Conservation (phyloP, 139 green algal species). For the Picochlorum sp. region DNA sequence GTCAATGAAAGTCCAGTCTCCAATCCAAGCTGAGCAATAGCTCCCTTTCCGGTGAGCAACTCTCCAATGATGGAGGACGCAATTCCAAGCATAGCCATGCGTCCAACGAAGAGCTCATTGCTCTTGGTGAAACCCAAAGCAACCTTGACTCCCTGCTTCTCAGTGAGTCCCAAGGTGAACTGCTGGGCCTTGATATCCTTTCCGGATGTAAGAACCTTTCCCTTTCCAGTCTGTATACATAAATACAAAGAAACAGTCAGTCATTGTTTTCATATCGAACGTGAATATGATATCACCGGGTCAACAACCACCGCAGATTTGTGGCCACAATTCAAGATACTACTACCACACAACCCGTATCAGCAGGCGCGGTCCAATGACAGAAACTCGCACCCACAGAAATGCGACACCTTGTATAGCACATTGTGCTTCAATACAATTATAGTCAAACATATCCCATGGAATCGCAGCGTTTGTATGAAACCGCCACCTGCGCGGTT, state of each 20-base stretch:
- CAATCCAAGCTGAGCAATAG: slow-evolving; percentile 61
- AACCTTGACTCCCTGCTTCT: slow-evolving; percentile 16
- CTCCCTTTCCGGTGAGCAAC: slow-evolving; percentile 56
- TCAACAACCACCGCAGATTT: no score
- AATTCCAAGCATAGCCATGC: slow-evolving; percentile 70
- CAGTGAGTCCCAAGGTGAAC: background rate
- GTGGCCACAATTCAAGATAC: no score
- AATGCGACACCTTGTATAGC: no score
- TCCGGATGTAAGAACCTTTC: slow-evolving; percentile 1
- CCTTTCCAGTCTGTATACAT: background rate
- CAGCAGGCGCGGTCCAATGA: no score
- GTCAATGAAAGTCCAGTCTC: slow-evolving; percentile 39
- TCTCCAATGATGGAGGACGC: slow-evolving; percentile 46
- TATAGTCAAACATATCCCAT: no score
- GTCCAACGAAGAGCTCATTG: slow-evolving; percentile 75
- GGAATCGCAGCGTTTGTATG: no score
- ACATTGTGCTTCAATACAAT: no score
- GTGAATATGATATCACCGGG: no score
- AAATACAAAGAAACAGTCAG: background rate
- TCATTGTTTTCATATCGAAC: background rate
- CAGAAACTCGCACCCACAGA: no score
- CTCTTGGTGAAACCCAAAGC: slow-evolving; percentile 49
- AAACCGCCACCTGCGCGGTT: no score
- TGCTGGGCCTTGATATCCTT: slow-evolving; percentile 2
- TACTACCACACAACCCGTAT: no score